Base-by-base conservation (phyloP, 371 early-diverging fungal genomes). In the Apophysomyces sp. region DNA sequence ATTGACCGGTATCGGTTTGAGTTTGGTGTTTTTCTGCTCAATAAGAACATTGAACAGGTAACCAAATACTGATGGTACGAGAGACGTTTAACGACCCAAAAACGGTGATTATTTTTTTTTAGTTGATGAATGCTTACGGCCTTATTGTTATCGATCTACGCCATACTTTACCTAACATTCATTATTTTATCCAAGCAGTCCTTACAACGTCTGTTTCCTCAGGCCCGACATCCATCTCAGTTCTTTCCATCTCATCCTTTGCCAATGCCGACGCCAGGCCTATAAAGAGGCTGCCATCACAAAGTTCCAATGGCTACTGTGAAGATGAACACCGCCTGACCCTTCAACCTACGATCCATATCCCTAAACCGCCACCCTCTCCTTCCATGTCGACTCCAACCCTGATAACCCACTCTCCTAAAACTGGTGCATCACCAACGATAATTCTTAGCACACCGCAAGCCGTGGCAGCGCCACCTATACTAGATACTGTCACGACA, bases 1-100 rank as follows among this genome's bases (percentile, higher is more conserved):
- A 82, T 84, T 0, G 93, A 94, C 39, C 73, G 80, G 9, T 73
- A 82, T 63, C 78, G 90, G 5, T 93, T 92, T 68, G 93, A 92
- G 52, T 94, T 91, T 75, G 93, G 87, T 3, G 93, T 94, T 12
- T 94, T 91, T 74, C 65, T 94, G 37, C 59, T 94, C 55, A 94
- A 93, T 72, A 93, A 93, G 74, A 80, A 94, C 55, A 85, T 94
- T 59, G 94, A 94, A 65, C 94, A 93, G 84, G 90, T 89, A 75
- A 61, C n/a, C n/a, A n/a, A n/a, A 62, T 44, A 32, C n/a, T 36
- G 15, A 36, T 13, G 3, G 9, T 51, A 13, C 18, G 39, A 52
- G 5, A 15, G n/a, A 52, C 13, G 60, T 21, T 32, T 12, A 54
- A 18, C 30, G 13, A 37, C 21, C 52, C 27, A 18, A 13, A 6